These are phyloP conservation scores for Alnus glutinosa DNA, from an alignment of 306 rosid genomes.

Conservation along the genomic window DNA sequence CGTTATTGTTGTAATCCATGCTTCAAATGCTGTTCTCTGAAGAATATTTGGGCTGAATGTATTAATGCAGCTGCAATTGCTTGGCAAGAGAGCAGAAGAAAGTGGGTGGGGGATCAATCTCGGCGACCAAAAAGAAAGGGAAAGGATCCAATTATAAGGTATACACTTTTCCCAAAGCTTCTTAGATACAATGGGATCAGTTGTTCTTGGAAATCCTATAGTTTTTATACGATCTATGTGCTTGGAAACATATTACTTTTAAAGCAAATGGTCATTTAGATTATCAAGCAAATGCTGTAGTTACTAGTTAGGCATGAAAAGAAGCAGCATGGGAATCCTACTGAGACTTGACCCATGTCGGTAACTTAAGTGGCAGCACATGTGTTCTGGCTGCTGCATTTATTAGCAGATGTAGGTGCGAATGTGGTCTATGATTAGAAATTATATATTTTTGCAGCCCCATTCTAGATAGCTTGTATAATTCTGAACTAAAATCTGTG, in stretches of 20 bases:
- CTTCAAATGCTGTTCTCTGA: not conserved
- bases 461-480: not conserved
- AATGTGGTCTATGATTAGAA: not conserved
- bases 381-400: not conserved
- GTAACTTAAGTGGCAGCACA: not conserved
- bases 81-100: slow-evolving; percentile 87
- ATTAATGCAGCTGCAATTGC: slow-evolving; percentile 60
- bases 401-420: not conserved
- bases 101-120: slow-evolving; percentile 79
- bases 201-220: slow-evolving; percentile 4
- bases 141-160: slow-evolving; percentile 89
- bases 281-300: too few relatives aligned
- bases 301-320: too few relatives aligned
- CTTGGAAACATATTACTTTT: not conserved
- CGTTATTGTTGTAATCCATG: not conserved
- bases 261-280: not conserved
- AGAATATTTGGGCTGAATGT: slow-evolving; percentile 29
- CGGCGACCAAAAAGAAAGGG: slow-evolving; percentile 49
- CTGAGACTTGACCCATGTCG: not conserved
- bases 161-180: slow-evolving; percentile 11
- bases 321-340: not conserved
- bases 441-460: not conserved
- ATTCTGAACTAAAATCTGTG: not conserved
- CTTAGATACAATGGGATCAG: not conserved
- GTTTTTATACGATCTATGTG: not conserved